A percentile compares a stretch with the other conserved stretches of the same genome.
Evolutionary conservation across 768 basidiomycete genomes (phyloP).

Genomic region (Lactarius hatsudake): DNA sequence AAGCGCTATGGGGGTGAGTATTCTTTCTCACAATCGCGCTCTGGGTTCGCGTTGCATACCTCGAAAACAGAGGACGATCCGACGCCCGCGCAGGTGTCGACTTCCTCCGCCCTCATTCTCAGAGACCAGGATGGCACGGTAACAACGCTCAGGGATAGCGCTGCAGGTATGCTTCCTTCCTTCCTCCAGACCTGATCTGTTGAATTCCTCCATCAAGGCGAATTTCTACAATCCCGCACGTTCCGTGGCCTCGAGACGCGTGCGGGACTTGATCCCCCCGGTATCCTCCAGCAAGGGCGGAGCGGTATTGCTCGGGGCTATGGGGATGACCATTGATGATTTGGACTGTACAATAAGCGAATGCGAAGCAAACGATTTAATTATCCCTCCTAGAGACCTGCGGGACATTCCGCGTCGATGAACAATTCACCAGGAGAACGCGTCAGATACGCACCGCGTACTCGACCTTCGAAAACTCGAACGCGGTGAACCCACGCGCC

Average conservation of each 20-base stretch:
- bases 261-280: constrained; percentile 74
- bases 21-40: constrained; percentile 3
- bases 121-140: constrained; percentile 65
- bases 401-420: background rate
- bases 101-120: constrained; percentile 48
- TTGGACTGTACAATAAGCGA: background rate
- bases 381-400: background rate
- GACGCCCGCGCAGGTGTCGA: constrained; percentile 26
- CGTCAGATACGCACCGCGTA: background rate
- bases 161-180: constrained; percentile 56
- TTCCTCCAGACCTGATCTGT: constrained; percentile 7
- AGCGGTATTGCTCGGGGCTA: constrained; percentile 90
- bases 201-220: constrained; percentile 40
- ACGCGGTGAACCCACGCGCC: background rate
- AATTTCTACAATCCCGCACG: constrained; percentile 68
- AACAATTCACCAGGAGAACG: background rate
- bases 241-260: constrained; percentile 82
- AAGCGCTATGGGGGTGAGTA: constrained; percentile 56
- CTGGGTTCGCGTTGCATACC: background rate
- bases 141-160: constrained; percentile 56
- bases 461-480: background rate
- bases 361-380: background rate
- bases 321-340: constrained; percentile 44
- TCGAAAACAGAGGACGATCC: constrained; percentile 11
- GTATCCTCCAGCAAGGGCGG: constrained; percentile 82